phyloP scores from a whole-genome alignment of 2,329 filamentous ascomycete species.

The Claviceps paspali region DNA sequence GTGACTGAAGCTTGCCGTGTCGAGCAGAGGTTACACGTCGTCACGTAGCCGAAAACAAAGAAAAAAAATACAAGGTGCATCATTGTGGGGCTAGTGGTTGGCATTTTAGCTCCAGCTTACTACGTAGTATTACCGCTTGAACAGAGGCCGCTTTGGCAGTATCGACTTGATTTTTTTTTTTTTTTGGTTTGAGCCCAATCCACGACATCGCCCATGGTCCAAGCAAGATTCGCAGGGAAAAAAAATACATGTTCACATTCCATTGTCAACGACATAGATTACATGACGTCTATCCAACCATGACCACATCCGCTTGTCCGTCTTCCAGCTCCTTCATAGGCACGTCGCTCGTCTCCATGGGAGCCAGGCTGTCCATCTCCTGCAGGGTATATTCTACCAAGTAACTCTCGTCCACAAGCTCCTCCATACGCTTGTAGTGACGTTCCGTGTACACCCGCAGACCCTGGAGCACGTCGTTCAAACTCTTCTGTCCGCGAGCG shows the following conservation, averaged over 20 bases:
- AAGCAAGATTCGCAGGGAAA: no score
- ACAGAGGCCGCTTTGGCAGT: no score
- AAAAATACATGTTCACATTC: neutral
- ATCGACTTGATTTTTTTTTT: no score
- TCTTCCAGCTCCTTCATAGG: constrained; percentile 22
- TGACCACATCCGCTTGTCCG: constrained; percentile 8
- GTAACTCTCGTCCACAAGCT: constrained; percentile 86
- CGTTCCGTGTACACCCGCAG: constrained; percentile 81
- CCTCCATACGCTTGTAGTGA: constrained; percentile 80
- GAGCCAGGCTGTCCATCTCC: constrained; percentile 70
- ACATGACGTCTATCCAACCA: constrained; percentile 2
- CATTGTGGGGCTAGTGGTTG: constrained; percentile 7
- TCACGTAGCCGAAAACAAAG: constrained; percentile 5
- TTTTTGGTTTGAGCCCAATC: neutral
- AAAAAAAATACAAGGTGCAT: constrained; percentile 5
- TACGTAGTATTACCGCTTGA: no score
- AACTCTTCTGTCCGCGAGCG: constrained; percentile 42
- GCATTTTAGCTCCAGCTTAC: no score
- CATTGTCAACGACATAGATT: neutral
- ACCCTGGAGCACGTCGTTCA: constrained; percentile 78
- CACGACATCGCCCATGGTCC: neutral
- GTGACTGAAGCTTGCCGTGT: neutral
- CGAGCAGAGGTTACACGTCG: neutral
- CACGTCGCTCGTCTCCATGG: constrained; percentile 20
- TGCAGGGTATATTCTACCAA: constrained; percentile 82